Evolutionary conservation across 371 early-diverging fungal species (phyloP), one percentile per base, ranked within the genome.

Genomic region (Enterocytospora artemiae): DNA sequence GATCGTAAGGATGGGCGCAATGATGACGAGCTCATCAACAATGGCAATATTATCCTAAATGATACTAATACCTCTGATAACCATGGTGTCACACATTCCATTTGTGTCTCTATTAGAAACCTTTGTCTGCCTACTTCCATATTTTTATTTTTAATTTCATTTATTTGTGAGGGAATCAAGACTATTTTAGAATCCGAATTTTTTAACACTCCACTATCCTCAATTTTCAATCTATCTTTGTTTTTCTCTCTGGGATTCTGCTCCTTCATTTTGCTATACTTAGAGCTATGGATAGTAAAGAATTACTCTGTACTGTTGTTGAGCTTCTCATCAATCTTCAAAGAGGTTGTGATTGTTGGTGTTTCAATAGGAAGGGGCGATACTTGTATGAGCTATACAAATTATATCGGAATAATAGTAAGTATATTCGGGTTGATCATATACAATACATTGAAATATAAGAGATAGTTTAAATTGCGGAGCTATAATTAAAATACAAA

Each of bases 271-370:
- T 33, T 72, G 1, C 39, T 76, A 24, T 49, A 63, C 32, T 61
- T 71, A 7, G 79, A 79, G 65, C 76, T 74, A 63, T 5, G 45
- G 1, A 27, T 79, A 24, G 73, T 79, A 5, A 57, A 70, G 14
- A 57, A 70, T 43, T 71, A 73, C 4, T 68, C 65, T 52, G 76
- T 76, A 18, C 53, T 79, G 28, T 74, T 68, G 48, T 63, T 76
- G 30, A 66, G 67, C 57, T 41, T 79, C 22, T 41, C 69, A 12
- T 64, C 73, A 20, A 74, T 76, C 22, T 49, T 68, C 2, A 79
- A 79, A 57, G 79, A 79, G 59, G 30, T 79, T 9, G 45, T 71
- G 14, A 76, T 79, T 34, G 60, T 79, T n/a, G 16, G 62, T 22
- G 62, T 69, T 45, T 72, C 74, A 5, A 66, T 76, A 25, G 12